Evolutionary conservation across 768 basidiomycete genomes (phyloP).

Genomic region (Candolleomyces efflorescens): DNA sequence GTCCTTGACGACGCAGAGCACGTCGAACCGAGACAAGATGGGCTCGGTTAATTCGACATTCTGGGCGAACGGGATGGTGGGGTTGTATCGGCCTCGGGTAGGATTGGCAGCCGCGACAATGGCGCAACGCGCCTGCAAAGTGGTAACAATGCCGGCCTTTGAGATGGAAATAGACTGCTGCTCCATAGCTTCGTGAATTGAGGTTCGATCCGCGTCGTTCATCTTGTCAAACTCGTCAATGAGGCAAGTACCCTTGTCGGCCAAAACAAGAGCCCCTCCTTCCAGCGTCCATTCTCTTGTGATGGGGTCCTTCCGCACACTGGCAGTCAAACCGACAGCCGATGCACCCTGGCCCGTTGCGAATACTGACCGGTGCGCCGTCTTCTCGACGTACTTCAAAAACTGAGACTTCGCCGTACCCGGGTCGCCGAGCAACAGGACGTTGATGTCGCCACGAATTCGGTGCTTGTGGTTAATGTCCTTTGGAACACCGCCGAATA

Average conservation of each 20-base stretch:
- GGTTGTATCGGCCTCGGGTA: constrained; percentile 94
- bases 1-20: constrained; percentile 97
- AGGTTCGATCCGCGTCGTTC: constrained; percentile 97
- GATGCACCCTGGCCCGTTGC: constrained; percentile 98
- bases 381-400: constrained; percentile 98
- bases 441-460: constrained; percentile 97
- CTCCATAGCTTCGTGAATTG: constrained; percentile 99
- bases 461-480: constrained; percentile 96
- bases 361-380: constrained; percentile 95
- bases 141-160: constrained; percentile 98
- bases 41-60: constrained; percentile 99
- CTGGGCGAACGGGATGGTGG: constrained; percentile 96
- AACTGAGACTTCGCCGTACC: constrained; percentile 99
- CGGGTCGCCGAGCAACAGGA: constrained; percentile 94
- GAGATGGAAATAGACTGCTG: constrained; percentile 99
- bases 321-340: constrained; percentile 97
- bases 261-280: constrained; percentile 96
- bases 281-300: constrained; percentile 99
- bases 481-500: constrained; percentile 92
- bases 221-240: constrained; percentile 99
- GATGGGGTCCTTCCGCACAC: constrained; percentile 97
- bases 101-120: constrained; percentile 99
- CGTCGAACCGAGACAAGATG: constrained; percentile 96
- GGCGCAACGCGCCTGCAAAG: constrained; percentile 94
- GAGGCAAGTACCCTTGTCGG: constrained; percentile 95